These are phyloP conservation scores for Kandelia obovata DNA, from an alignment of 345 rosid species.

Conservation along the genomic window DNA sequence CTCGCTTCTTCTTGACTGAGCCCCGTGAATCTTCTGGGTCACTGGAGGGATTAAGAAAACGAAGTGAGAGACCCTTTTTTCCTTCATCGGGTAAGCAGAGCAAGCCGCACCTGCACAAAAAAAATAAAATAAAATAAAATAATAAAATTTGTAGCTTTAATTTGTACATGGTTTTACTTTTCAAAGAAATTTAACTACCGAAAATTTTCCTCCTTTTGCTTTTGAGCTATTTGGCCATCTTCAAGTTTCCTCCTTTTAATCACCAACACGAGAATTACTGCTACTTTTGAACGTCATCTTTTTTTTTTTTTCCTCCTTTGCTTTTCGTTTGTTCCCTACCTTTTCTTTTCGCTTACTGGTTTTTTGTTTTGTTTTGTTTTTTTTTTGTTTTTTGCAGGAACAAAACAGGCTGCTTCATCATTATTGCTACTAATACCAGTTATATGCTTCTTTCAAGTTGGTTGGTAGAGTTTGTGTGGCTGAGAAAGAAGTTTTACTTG, in stretches of 20 bases:
- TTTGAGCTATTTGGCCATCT: slow-evolving; percentile 1
- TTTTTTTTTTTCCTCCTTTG: slow-evolving; percentile 22
- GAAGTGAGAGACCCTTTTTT: background rate
- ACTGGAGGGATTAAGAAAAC: background rate
- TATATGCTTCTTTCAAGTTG: slow-evolving; percentile 26
- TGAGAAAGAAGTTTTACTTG: slow-evolving; percentile 51
- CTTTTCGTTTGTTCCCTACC: background rate
- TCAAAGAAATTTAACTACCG: slow-evolving; percentile 41
- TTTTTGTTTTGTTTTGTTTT: background rate
- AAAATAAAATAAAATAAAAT: too few relatives aligned
- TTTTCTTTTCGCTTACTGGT: slow-evolving; percentile 19
- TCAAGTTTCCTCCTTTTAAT: slow-evolving; percentile 24
- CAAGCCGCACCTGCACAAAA: background rate
- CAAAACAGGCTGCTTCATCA: slow-evolving; percentile 16
- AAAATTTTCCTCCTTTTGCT: slow-evolving; percentile 10
- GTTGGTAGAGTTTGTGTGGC: slow-evolving; percentile 52
- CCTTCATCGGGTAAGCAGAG: background rate
- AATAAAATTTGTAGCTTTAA: background rate
- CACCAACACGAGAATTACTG: slow-evolving; percentile 40
- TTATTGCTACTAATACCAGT: slow-evolving; percentile 11
- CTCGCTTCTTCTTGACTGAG: too few relatives aligned
- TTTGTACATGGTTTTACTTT: slow-evolving; percentile 20
- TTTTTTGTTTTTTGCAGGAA: slow-evolving; percentile 39
- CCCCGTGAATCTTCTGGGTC: background rate
- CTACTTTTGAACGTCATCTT: slow-evolving; percentile 16